A percentile compares a stretch with the other conserved stretches of the same genome.
Conservation (phyloP, 2,329 filamentous ascomycete species). For the Ascochyta koolunga region DNA sequence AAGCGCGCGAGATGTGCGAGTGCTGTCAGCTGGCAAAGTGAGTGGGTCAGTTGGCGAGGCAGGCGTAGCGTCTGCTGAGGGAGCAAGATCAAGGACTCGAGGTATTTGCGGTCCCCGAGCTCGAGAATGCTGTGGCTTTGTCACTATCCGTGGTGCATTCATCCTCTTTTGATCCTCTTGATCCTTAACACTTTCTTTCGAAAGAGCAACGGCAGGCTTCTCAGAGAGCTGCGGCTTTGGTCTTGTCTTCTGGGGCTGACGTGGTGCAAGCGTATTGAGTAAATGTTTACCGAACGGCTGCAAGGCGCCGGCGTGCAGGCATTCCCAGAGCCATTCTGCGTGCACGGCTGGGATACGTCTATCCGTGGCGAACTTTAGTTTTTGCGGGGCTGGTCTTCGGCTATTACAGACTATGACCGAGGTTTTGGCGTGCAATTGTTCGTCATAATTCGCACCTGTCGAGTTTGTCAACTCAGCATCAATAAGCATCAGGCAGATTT, state of each 20-base stretch:
- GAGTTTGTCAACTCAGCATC: constrained; percentile 21
- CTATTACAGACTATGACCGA: constrained; percentile 78
- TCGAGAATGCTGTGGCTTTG: constrained; percentile 21
- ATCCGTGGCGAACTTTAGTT: constrained; percentile 75
- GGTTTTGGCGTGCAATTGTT: constrained; percentile 73
- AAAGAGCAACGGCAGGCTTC: constrained; percentile 27
- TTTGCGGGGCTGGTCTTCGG: constrained; percentile 67
- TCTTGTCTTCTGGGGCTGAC: constrained; percentile 23
- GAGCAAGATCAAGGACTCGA: constrained; percentile 33
- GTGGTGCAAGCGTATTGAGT: constrained; percentile 23
- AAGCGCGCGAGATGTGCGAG: constrained; percentile 13
- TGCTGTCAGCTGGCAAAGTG: constrained; percentile 17
- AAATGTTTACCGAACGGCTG: constrained; percentile 55
- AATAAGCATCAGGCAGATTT: neutral
- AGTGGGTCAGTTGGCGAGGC: constrained; percentile 25
- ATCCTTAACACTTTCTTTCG: constrained; percentile 32
- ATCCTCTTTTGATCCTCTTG: constrained; percentile 30
- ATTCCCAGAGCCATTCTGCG: constrained; percentile 84
- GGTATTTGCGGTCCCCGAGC: constrained; percentile 19
- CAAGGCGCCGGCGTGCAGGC: constrained; percentile 63
- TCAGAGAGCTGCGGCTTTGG: constrained; percentile 19
- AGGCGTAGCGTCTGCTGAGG: constrained; percentile 28
- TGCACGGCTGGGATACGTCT: constrained; percentile 83
- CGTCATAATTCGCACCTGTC: constrained; percentile 75
- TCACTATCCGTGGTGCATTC: constrained; percentile 19